phyloP scores from a whole-genome alignment of 2,329 filamentous ascomycete genomes.

The Macroventuria anomochaeta region DNA sequence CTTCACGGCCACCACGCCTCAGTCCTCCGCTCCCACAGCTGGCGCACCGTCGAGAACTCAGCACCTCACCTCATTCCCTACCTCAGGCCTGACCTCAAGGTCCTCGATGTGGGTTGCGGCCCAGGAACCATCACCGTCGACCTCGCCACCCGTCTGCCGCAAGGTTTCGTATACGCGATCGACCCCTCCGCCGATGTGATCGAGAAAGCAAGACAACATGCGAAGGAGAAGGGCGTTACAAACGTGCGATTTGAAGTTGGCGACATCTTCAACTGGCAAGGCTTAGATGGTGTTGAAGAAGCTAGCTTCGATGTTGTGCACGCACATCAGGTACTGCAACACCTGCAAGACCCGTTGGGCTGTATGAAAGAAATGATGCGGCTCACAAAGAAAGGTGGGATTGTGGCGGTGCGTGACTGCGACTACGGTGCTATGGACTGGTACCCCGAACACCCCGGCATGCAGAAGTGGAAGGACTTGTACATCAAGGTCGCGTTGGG shows the following conservation, averaged over 20 bases:
- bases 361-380: conserved; percentile 62
- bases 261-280: conserved; percentile 53
- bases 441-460: conserved; percentile 46
- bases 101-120: conserved; percentile 58
- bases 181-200: conserved; percentile 55
- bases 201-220: conserved; percentile 48
- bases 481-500: conserved; percentile 43
- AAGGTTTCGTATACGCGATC: conserved; percentile 54
- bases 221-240: conserved; percentile 43
- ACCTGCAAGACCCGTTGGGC: conserved; percentile 59
- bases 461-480: conserved; percentile 46
- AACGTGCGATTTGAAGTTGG: conserved; percentile 52
- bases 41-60: conserved; percentile 55
- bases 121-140: conserved; percentile 58
- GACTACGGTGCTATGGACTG: conserved; percentile 47
- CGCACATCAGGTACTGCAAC: conserved; percentile 64
- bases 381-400: conserved; percentile 60
- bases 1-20: conserved; percentile 52
- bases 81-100: conserved; percentile 40
- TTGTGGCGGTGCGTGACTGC: conserved; percentile 56
- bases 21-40: conserved; percentile 53
- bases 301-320: conserved; percentile 65
- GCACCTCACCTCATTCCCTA: conserved; percentile 48
- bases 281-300: conserved; percentile 49
- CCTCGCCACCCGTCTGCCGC: conserved; percentile 52